Base-by-base conservation (phyloP, 192 early-diverging fungal species). In the Entophlyctis luteolus region DNA sequence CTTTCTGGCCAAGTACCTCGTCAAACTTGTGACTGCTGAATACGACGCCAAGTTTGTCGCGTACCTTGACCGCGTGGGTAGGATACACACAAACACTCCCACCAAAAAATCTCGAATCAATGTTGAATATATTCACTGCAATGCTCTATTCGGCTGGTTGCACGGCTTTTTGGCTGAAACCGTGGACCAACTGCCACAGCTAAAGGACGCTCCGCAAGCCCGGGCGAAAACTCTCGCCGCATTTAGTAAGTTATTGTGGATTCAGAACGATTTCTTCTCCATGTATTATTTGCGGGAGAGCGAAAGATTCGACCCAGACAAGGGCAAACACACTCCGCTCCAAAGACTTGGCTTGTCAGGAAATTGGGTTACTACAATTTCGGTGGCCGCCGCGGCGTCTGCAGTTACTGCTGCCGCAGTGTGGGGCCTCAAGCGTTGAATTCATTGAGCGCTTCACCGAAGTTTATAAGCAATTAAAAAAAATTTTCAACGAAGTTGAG, bases 181-280 rank as follows among this genome's bases (percentile, higher is more conserved):
- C 0, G 71, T 81, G 45, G 72, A 76, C 33, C 80, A 79, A 46
- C 77, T 89, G 29, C 72, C 72, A 2, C 46, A 62, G 8, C 52
- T 74, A 48, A 68, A 70, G 46, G 23, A 28, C 8, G 55, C 6
- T 20, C 6, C 22, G 10, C 55, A 74, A 27, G 29, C 36, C 6
- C 53, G 58, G 27, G 54, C 52, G 2, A 67, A 63, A 42, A 73
- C 65, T 3, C 54, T 78, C 8, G 71, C 76, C n/a, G 91, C 90
- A 3, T 92, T 89, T 60, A 82, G 79, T 67, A 92, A 91, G 76
- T 75, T 92, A 46, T 81, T 92, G 33, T 92, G 91, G 91, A 79
- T 92, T 48, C 91, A 92, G 78, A 92, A 87, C 65, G 91, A 92
- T 65, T 77, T 89, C 56, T 92, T 91, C 76, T 81, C 84, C 31